Base-by-base conservation (phyloP, 2,329 filamentous ascomycete genomes). In the Rhynchosporium agropyri region DNA sequence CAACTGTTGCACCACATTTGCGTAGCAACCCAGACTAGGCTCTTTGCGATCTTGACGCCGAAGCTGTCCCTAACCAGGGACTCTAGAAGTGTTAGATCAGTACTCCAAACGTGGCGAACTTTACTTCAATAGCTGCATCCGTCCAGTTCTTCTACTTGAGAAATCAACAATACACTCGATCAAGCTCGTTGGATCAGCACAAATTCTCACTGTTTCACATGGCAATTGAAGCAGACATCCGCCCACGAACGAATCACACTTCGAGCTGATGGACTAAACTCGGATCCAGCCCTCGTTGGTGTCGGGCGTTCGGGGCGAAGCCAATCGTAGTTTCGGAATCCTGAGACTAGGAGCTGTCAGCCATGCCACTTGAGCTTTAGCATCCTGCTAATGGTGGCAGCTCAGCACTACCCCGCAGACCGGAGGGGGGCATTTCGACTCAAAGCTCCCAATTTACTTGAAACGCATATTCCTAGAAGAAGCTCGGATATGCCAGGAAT, bases 281-380 rank as follows among this genome's bases (percentile, higher is more conserved):
- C 36, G 7, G 33, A 28, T 8, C 20, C 51, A 54, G 36, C 20
- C 28, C n/a, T 36, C 33, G 33, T 54, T 40, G 15, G 51, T 42
- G 3, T 38, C 15, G 20, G 9, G 7, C 3, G 12, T 15, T 29
- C 8, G n/a, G 1, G 20, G 36, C 8, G 33, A 54, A 10, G 51
- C 51, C 51, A 54, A 54, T 54, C 33, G 40, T 42, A 54, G 33
- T 40, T 42, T 54, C 51, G 51, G 51, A 33, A 42, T 54, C n/a
- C 4, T 8, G 1, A 9, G 9, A 42, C 51, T 42, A 54, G 20
- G n/a, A 54, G 9, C 51, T 42, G 51, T 54, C 51, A 54, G 40
- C 51, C n/a, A 40, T 54, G 51, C 33, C 40, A 42, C 20, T 42
- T 40, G 12, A 13, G 9, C n/a, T 20, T 42, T 28, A 54, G 51